Base-by-base conservation (phyloP, 176 grass and related monocot species). In the Thalia dealbata region DNA sequence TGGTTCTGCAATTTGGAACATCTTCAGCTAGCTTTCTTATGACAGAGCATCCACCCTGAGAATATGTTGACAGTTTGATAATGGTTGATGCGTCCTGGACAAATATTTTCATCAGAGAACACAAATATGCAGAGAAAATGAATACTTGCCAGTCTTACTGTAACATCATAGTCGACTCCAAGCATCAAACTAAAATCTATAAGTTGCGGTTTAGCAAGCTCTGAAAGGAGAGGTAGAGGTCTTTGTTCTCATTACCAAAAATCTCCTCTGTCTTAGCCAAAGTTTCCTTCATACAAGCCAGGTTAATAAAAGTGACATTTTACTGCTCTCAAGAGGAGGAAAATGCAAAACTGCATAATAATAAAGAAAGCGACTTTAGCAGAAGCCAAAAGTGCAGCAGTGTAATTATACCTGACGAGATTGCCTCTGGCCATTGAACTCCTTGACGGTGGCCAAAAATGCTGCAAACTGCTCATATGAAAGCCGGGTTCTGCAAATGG, bases 401-500 rank as follows among this genome's bases (percentile, higher is more conserved):
- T 52, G 8, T 11, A 44, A 48, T 11, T 43, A 48, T 82, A 99
- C 95, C 95, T 99, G 85, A 71, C 83, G 61, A 6, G 95, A 93
- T 76, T 93, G 95, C 84, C 69, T 93, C 32, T 76, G 81, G 46
- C 90, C 83, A 71, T 99, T 99, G 75, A 99, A 84, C 52, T 99
- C 95, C 79, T 99, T 99, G 41, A 99, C 79, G 43, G 82, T 88
- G 19, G 87, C 70, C 52, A 99, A 81, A 81, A 99, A 99, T 70
- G 90, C 89, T 52, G 87, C 85, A 83, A 99, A 99, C 73, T 91
- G 87, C 64, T 93, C 87, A 79, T 99, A 99, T 26, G 95, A 91
- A 44, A 99, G 90, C 22, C 90, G 82, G 12, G 77, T 86, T 83
- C 95, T 99, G 56, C 0, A 42, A 42, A 22, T 22, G 10, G 16